phyloP scores from a whole-genome alignment of 1,284 basidiomycete genomes.

The Salmacisia buchloeana region DNA sequence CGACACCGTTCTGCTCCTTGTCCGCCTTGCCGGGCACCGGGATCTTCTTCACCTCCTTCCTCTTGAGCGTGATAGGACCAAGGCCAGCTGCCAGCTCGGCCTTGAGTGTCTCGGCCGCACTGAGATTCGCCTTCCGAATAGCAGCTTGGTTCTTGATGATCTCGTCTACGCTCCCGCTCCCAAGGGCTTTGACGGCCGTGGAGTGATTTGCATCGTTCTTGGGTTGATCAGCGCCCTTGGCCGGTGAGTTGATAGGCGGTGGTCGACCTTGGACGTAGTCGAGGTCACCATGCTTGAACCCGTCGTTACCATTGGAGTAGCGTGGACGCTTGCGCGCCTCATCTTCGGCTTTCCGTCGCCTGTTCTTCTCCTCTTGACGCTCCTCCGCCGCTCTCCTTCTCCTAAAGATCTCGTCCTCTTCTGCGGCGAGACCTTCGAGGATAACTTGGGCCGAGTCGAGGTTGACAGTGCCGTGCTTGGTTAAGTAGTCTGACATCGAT shows the following conservation, averaged over 20 bases:
- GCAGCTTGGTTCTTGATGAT: constrained; percentile 38
- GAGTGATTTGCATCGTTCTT: constrained; percentile 10
- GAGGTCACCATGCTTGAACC: constrained; percentile 24
- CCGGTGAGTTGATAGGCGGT: constrained; percentile 18
- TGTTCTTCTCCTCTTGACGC: constrained; percentile 79
- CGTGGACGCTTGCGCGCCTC: constrained; percentile 1
- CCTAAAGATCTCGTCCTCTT: constrained; percentile 94
- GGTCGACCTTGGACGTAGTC: constrained; percentile 20
- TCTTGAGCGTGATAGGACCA: constrained; percentile 2
- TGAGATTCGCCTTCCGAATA: constrained; percentile 81
- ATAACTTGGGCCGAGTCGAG: constrained; percentile 83
- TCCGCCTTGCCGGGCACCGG: constrained; percentile 12
- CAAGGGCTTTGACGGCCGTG: constrained; percentile 2
- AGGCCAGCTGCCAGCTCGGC: constrained; percentile 67
- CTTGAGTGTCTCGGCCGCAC: constrained; percentile 85
- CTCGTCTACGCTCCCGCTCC: constrained; percentile 38
- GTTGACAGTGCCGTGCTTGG: constrained; percentile 86
- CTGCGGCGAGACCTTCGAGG: constrained; percentile 81
- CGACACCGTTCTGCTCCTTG: not conserved
- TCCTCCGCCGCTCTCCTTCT: constrained; percentile 84
- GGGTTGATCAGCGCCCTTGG: constrained; percentile 15
- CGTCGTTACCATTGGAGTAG: not conserved
- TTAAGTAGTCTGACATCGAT: constrained; percentile 92
- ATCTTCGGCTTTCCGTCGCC: constrained; percentile 14
- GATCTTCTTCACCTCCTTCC: constrained; percentile 6